phyloP scores from a whole-genome alignment of 2,329 filamentous ascomycete species.

The Xylaria sp. region DNA sequence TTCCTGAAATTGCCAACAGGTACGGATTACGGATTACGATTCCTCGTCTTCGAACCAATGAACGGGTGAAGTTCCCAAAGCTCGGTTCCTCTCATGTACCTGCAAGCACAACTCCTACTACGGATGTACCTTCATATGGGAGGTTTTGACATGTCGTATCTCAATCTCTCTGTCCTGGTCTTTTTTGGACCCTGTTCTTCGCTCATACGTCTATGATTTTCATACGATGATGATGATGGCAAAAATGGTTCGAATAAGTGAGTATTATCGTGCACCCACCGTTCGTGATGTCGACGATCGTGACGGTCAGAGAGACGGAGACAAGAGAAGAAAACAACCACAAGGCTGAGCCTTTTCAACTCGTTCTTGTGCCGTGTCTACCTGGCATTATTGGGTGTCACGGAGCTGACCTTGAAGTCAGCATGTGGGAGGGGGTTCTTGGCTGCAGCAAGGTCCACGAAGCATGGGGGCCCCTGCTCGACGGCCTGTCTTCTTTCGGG shows the following conservation, averaged over 20 bases:
- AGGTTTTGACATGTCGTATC: slow-evolving; percentile 16
- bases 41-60: neutral
- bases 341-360: neutral
- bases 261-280: neutral
- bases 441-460: slow-evolving; percentile 15
- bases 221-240: neutral
- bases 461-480: slow-evolving; percentile 16
- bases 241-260: neutral
- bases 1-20: neutral
- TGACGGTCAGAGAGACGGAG: neutral
- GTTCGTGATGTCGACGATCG: neutral
- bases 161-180: slow-evolving; percentile 1
- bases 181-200: slow-evolving; percentile 15
- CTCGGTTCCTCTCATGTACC: neutral
- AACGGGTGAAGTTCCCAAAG: neutral
- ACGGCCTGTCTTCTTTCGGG: slow-evolving; percentile 15
- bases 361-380: neutral
- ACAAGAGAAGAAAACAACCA: neutral
- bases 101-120: neutral
- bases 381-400: slow-evolving; percentile 3
- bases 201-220: slow-evolving; percentile 6
- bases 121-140: neutral
- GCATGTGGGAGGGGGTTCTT: slow-evolving; percentile 14
- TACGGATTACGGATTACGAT: neutral
- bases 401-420: slow-evolving; percentile 12